These are phyloP conservation scores for Coniferiporia weirii DNA, from an alignment of 1,284 basidiomycete species.

Conservation along the genomic window DNA sequence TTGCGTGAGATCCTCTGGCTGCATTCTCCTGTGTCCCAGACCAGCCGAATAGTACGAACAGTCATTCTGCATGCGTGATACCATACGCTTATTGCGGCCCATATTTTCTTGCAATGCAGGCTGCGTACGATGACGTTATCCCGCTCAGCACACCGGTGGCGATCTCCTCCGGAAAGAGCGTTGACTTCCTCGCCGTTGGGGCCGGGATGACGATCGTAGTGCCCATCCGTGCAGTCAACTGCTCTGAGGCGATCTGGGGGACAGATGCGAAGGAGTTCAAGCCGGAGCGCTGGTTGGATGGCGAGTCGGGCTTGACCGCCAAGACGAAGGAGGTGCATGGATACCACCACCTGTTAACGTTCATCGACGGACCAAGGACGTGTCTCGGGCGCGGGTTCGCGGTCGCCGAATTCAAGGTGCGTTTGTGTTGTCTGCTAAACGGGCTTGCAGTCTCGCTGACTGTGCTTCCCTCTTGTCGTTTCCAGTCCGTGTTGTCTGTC, in stretches of 20 bases:
- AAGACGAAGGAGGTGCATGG: constrained; percentile 12
- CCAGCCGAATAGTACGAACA: constrained; percentile 35
- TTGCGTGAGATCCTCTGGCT: constrained; percentile 25
- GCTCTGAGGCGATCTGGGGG: constrained; percentile 14
- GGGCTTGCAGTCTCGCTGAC: not conserved
- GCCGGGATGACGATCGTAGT: not conserved
- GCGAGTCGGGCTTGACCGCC: constrained; percentile 5
- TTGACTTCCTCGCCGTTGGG: constrained; percentile 4
- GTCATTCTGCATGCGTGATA: not conserved
- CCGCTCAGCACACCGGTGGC: constrained; percentile 10
- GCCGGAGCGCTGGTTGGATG: constrained; percentile 18
- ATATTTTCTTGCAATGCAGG: not conserved
- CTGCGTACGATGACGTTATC: constrained; percentile 16
- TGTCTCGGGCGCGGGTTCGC: constrained; percentile 18
- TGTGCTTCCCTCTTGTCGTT: not conserved
- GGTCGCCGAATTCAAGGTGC: constrained; percentile 17
- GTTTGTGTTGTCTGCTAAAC: not conserved
- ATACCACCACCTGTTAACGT: constrained; percentile 16
- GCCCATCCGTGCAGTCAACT: constrained; percentile 16
- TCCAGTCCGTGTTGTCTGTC: constrained; percentile 16
- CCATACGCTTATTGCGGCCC: not conserved
- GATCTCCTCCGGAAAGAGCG: not conserved
- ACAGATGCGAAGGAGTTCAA: constrained; percentile 18
- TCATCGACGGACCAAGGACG: constrained; percentile 16
- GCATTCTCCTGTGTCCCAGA: constrained; percentile 27